A percentile compares a stretch with the other conserved stretches of the same genome.
These are phyloP conservation scores for Termitomyces sp. DNA, from an alignment of 1,284 basidiomycete species.

Conservation along the genomic window DNA sequence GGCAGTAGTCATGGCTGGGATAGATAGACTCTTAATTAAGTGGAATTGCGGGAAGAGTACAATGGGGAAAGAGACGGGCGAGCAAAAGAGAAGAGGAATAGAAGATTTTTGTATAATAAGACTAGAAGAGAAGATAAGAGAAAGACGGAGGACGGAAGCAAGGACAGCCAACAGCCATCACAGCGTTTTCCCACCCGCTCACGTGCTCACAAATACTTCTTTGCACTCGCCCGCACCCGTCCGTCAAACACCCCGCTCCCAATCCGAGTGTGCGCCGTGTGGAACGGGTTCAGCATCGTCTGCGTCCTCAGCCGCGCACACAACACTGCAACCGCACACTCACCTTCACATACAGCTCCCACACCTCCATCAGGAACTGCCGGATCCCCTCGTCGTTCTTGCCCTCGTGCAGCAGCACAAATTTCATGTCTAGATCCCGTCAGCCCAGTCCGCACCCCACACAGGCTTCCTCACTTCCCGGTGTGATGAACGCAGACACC, in stretches of 20 bases:
- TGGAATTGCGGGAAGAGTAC: slow-evolving; percentile 27
- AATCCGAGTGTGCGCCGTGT: slow-evolving; percentile 82
- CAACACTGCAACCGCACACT: slow-evolving; percentile 24
- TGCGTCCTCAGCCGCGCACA: slow-evolving; percentile 29
- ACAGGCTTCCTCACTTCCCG: slow-evolving; percentile 67
- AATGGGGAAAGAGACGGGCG: slow-evolving; percentile 22
- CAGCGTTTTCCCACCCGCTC: slow-evolving; percentile 11
- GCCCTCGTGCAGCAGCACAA: slow-evolving; percentile 85
- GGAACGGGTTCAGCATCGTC: slow-evolving; percentile 90
- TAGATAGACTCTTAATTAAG: slow-evolving; percentile 32
- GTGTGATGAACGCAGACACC: slow-evolving; percentile 89
- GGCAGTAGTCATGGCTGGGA: slow-evolving; percentile 51
- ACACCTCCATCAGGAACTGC: slow-evolving; percentile 86
- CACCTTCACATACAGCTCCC: slow-evolving; percentile 95
- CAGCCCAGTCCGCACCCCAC: slow-evolving; percentile 10
- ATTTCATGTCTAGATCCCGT: slow-evolving; percentile 71
- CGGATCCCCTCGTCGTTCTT: slow-evolving; percentile 96
- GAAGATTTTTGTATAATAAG: slow-evolving; percentile 13
- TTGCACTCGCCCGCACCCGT: slow-evolving; percentile 81
- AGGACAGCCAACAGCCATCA: slow-evolving; percentile 23
- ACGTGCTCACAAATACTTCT: slow-evolving; percentile 63
- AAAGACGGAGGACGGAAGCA: slow-evolving; percentile 26
- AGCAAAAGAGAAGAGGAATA: slow-evolving; percentile 22
- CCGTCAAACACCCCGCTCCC: slow-evolving; percentile 77
- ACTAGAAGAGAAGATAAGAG: slow-evolving; percentile 20